A percentile compares a stretch with the other conserved stretches of the same genome.
phyloP scores from a whole-genome alignment of 768 basidiomycete species.

The Naematelia encephala region DNA sequence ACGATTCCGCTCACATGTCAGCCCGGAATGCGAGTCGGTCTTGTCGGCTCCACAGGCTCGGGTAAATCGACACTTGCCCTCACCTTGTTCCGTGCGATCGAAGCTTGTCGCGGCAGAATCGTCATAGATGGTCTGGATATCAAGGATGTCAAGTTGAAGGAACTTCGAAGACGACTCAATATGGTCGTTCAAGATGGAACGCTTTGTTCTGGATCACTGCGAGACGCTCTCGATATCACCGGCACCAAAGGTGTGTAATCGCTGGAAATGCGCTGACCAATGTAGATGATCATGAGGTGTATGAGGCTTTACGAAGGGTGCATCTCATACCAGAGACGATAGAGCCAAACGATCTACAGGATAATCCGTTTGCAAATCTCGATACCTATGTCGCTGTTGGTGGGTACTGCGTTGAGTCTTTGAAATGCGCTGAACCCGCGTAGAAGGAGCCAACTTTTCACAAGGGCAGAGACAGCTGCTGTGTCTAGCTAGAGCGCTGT shows the following conservation, averaged over 20 bases:
- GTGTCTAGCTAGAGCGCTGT: slow-evolving; percentile 44
- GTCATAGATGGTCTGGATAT: slow-evolving; percentile 47
- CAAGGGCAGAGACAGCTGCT: slow-evolving; percentile 49
- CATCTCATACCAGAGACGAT: slow-evolving; percentile 32
- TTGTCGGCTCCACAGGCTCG: slow-evolving; percentile 46
- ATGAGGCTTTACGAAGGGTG: slow-evolving; percentile 42
- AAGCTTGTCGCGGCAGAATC: slow-evolving; percentile 32
- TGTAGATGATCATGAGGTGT: slow-evolving; percentile 43
- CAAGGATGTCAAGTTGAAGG: slow-evolving; percentile 22
- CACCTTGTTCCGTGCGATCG: slow-evolving; percentile 41
- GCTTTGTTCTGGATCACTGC: slow-evolving; percentile 46
- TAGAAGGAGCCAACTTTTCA: slow-evolving; percentile 42
- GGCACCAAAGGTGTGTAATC: slow-evolving; percentile 23
- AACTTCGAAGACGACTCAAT: slow-evolving; percentile 41
- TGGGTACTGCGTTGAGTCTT: slow-evolving; percentile 5
- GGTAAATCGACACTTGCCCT: slow-evolving; percentile 48
- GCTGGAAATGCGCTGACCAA: not conserved
- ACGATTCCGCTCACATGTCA: slow-evolving; percentile 11
- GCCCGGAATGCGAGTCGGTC: slow-evolving; percentile 43
- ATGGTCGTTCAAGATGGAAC: slow-evolving; percentile 49
- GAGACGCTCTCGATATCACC: slow-evolving; percentile 47
- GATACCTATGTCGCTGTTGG: slow-evolving; percentile 45
- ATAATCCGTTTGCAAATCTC: slow-evolving; percentile 41
- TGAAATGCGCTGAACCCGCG: slow-evolving; percentile 2
- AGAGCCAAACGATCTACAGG: slow-evolving; percentile 11